These are phyloP conservation scores for Albatrellus ellisii DNA, from an alignment of 768 basidiomycete species.

Conservation along the genomic window DNA sequence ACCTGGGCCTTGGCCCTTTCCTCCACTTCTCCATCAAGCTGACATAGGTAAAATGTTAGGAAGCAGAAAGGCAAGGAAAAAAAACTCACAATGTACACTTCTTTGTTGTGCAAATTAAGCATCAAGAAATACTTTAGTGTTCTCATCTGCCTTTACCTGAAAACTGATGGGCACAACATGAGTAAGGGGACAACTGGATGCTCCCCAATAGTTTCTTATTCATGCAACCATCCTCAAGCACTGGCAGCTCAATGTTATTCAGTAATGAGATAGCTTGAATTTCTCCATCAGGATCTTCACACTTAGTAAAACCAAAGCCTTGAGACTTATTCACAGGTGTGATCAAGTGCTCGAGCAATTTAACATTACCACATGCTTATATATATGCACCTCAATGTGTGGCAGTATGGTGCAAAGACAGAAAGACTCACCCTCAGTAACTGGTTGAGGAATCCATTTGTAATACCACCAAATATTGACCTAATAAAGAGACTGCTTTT, in stretches of 20 bases:
- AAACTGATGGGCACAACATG: slow-evolving; percentile 26
- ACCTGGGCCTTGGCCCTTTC: slow-evolving; percentile 54
- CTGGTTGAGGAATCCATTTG: slow-evolving; percentile 66
- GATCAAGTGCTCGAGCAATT: slow-evolving; percentile 85
- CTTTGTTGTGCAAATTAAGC: slow-evolving; percentile 73
- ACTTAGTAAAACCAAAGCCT: slow-evolving; percentile 96
- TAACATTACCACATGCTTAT: slow-evolving; percentile 82
- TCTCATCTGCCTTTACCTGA: slow-evolving; percentile 96
- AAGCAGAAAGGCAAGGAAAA: neutral
- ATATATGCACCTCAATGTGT: neutral
- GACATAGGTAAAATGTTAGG: slow-evolving; percentile 9
- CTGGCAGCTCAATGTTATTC: slow-evolving; percentile 50
- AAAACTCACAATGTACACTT: slow-evolving; percentile 61
- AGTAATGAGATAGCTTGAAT: slow-evolving; percentile 58
- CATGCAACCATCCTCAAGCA: slow-evolving; percentile 43
- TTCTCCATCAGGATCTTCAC: slow-evolving; percentile 85
- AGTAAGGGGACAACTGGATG: slow-evolving; percentile 20
- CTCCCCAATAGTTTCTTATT: slow-evolving; percentile 57
- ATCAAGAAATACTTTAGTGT: slow-evolving; percentile 80
- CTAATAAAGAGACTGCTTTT: slow-evolving; percentile 81
- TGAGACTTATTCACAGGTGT: slow-evolving; percentile 90
- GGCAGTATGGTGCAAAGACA: neutral
- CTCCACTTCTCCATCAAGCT: slow-evolving; percentile 61
- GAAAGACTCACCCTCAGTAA: slow-evolving; percentile 54
- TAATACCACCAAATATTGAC: slow-evolving; percentile 88